Base-by-base conservation (phyloP, 2,329 filamentous ascomycete genomes). In the Alternaria panax region DNA sequence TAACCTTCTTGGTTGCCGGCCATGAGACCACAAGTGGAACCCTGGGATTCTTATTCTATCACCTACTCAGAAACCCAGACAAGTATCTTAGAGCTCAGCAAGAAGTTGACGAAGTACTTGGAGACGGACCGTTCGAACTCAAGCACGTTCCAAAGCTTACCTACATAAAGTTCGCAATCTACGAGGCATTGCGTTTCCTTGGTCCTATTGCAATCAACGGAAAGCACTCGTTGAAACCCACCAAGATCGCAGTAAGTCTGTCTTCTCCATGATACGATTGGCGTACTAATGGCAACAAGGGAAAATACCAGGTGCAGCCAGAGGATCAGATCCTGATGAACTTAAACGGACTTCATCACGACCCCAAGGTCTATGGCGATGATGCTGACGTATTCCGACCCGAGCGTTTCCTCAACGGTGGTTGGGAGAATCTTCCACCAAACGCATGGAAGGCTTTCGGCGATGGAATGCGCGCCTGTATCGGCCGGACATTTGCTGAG, bases 401-500 rank as follows among this genome's bases (percentile, higher is more conserved):
- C 25, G 56, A 59, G 24, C 51, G 56, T 16, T 59, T 59, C 24
- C 27, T 59, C 14, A 14, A 59, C 14, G 56, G 56, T 5, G 56
- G 56, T 5, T 59, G 56, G 56, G 56, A 59, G 45, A 59, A 50
- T 12, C 51, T 59, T 27, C 56, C 51, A 11, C 56, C 51, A 20
- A 59, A 59, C 18, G 30, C 45, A 24, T 61, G 59, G 25, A 70
- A 78, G 77, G 89, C 91, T 3, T 93, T 93, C 66, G 91, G 91
- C 1, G 90, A 90, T 58, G 90, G 90, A 1, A 82, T 85, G 63
- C 81, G 91, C 53, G 88, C 81, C 1, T 93, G 90, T 66, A 92
- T 93, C 60, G 91, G 91, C 4, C 81, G 90, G 1, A 83, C 86
- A 0, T 93, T 93, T 72, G 90, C 90, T 1, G 90, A 88, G 88